phyloP scores from a whole-genome alignment of 1,139 yeast genomes.

The Petasospora rhodanensis region DNA sequence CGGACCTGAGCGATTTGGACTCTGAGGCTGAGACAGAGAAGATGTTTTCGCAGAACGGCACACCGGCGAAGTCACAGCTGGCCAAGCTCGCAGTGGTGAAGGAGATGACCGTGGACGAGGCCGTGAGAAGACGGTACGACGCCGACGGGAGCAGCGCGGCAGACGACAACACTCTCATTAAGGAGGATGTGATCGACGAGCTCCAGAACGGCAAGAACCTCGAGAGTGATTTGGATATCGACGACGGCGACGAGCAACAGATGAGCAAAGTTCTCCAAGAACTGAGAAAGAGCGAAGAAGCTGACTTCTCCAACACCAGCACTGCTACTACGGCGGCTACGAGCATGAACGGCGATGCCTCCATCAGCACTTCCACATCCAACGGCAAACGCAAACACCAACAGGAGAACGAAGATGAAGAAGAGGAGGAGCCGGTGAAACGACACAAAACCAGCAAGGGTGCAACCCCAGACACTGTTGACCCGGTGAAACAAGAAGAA shows the following conservation, averaged over 20 bases:
- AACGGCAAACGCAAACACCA: constrained; percentile 10
- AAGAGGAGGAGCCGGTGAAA: constrained; percentile 10
- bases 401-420: too few species aligned
- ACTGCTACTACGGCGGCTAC: constrained; percentile 2
- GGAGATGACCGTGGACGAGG: constrained; percentile 85
- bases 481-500: too few species aligned
- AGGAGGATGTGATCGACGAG: constrained; percentile 20
- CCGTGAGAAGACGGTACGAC: too few species aligned
- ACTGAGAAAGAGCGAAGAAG: constrained; percentile 12
- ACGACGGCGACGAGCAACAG: too few species aligned
- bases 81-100: constrained; percentile 32
- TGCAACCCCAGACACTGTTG: too few species aligned
- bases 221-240: constrained; percentile 17
- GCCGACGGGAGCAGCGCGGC: too few species aligned
- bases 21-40: constrained; percentile 81
- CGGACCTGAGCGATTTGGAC: constrained; percentile 60
- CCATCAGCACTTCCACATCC: background rate
- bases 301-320: background rate
- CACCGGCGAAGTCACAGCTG: constrained; percentile 36
- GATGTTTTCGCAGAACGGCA: constrained; percentile 46
- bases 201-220: constrained; percentile 10
- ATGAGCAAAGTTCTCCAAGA: constrained; percentile 17
- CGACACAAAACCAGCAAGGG: constrained; percentile 3
- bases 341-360: constrained; percentile 3
- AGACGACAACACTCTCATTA: constrained; percentile 18